phyloP scores from a whole-genome alignment of 306 rosid species.

The apple (Malus domestica) region ASM211411v1 NC_041790.1:6472501-6473000 shows the following conservation, averaged over 20 bases:
- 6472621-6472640: not conserved
- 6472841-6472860: slow-evolving; percentile 3
- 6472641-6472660: not conserved
- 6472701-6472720: not conserved
- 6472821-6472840: slow-evolving; percentile 20
- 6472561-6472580: not conserved
- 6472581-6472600: not conserved
- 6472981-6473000: slow-evolving; percentile 17
- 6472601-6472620: not conserved
- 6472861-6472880: slow-evolving; percentile 11
- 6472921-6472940: slow-evolving; percentile 90
- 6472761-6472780: slow-evolving; percentile 99
- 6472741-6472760: slow-evolving; percentile 21
- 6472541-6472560: not conserved
- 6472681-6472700: not conserved
- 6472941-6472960: slow-evolving; percentile 94
- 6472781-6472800: slow-evolving; percentile 62
- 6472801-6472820: slow-evolving; percentile 29
- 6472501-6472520: not conserved
- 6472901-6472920: slow-evolving; percentile 99
- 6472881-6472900: slow-evolving; percentile 61
- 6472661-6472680: not conserved
- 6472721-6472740: not conserved
- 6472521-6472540: not conserved
- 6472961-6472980: slow-evolving; percentile 96